Evolutionary conservation across 495 filamentous ascomycete species (phyloP), one percentile per base, ranked within the genome.

Genomic region (Xylaria scruposa): DNA sequence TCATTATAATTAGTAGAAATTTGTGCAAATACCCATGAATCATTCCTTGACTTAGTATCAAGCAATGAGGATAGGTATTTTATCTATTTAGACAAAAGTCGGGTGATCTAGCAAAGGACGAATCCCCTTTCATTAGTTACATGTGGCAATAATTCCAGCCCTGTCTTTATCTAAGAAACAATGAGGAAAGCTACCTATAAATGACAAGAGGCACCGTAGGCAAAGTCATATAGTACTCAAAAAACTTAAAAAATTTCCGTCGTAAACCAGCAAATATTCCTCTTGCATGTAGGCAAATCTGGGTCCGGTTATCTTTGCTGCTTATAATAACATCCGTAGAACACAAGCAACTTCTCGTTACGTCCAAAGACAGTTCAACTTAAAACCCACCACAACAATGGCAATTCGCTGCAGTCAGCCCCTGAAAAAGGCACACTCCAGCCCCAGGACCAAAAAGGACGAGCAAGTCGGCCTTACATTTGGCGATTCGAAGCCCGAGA

Each of bases 381-480:
- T 38, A 5, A 10, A 36, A 38, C 31, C 38, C 58, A 33, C 10
- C 17, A 38, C 7, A 60, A 21, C 58, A 60, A 65, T 65, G 42
- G 62, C 62, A 10, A 46, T 65, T 44, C n/a, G 31, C 10, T 19
- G 26, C 38, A 4, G n/a, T 24, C 33, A 33, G 5, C 5, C 21
- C 13, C 21, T 5, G 10, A 47, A 31, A 15, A 66, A 51, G 3
- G 26, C 38, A 31, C 44, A 46, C 31, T 44, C 44, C 24, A 31
- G 63, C 44, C 29, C 19, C 9, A 49, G 31, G 63, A 31, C 29
- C 13, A 66, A 66, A 31, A 13, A 42, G 1, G 63, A 66, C 12
- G 46, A 66, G 1, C 26, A 66, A 9, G 63, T 66, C 31, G 38
- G 63, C 19, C 63, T 66, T 13, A 66, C 63, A 0, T 66, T 66